phyloP scores from a whole-genome alignment of 805 yeast genomes.

The Tetrapisispora phaffii region DNA sequence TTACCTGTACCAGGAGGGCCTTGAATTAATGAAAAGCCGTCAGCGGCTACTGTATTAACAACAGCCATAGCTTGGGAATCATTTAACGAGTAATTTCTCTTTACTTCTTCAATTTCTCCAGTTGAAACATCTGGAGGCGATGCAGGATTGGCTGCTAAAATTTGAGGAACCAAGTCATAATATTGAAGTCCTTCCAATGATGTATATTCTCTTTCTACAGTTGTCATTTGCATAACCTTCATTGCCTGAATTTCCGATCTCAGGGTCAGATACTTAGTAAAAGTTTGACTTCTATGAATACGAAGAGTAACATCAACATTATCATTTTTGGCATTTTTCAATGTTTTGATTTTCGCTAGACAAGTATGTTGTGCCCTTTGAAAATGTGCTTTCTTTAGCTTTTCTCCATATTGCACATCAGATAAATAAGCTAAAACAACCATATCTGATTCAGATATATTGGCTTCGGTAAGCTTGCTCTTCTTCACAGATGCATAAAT shows the following conservation, averaged over 20 bases:
- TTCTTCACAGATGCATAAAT: slow-evolving; percentile 65
- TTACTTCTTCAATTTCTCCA: slow-evolving; percentile 35
- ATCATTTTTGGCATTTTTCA: slow-evolving; percentile 57
- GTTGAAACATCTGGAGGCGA: slow-evolving; percentile 18
- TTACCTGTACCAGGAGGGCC: slow-evolving; percentile 99
- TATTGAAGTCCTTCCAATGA: slow-evolving; percentile 74
- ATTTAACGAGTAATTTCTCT: slow-evolving; percentile 52
- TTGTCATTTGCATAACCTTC: slow-evolving; percentile 76
- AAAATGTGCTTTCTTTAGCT: slow-evolving; percentile 28
- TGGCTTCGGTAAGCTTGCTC: slow-evolving; percentile 39
- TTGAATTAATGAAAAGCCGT: slow-evolving; percentile 85
- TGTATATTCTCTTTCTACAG: slow-evolving; percentile 86
- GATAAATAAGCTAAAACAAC: slow-evolving; percentile 51
- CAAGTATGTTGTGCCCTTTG: slow-evolving; percentile 40
- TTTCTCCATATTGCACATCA: slow-evolving; percentile 21
- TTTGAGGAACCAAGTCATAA: slow-evolving; percentile 63
- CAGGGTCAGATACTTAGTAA: slow-evolving; percentile 48
- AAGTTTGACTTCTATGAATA: slow-evolving; percentile 39
- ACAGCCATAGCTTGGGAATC: slow-evolving; percentile 88
- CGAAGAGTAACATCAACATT: slow-evolving; percentile 66
- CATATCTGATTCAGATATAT: slow-evolving; percentile 67
- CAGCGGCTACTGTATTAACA: slow-evolving; percentile 51
- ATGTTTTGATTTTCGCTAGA: slow-evolving; percentile 69
- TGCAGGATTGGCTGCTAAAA: slow-evolving; percentile 55
- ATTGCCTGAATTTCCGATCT: slow-evolving; percentile 55